These are phyloP conservation scores for Gleditsia sinensis DNA, from an alignment of 306 rosid genomes.

Conservation along the genomic window DNA sequence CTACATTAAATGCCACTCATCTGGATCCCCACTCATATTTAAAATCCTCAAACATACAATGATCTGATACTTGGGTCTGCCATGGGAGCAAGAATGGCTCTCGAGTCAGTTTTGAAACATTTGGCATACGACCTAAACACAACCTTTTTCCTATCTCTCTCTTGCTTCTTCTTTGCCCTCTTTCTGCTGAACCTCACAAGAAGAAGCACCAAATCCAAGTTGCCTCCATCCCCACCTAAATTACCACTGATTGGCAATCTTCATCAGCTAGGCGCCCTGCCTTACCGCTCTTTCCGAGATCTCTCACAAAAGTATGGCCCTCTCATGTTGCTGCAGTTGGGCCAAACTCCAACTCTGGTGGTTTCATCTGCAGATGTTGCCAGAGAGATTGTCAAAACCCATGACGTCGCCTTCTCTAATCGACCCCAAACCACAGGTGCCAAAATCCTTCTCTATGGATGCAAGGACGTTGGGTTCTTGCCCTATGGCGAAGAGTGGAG, in stretches of 20 bases:
- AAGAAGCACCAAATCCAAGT: conserved; percentile 1
- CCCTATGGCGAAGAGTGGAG: conserved; percentile 35
- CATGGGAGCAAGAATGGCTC: not conserved
- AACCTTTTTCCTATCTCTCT: not conserved
- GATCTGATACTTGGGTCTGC: too few species aligned
- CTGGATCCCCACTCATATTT: too few species aligned
- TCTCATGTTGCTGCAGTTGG: conserved; percentile 38
- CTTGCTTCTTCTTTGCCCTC: not conserved
- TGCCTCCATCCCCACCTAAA: conserved; percentile 49
- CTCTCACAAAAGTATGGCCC: conserved; percentile 46
- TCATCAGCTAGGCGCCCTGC: conserved; percentile 46
- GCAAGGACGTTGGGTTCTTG: conserved; percentile 17
- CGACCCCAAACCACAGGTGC: conserved; percentile 15
- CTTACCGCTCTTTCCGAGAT: conserved; percentile 39
- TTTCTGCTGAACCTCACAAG: not conserved
- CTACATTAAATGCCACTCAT: too few species aligned
- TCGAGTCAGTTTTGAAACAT: not conserved
- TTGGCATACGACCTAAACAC: not conserved
- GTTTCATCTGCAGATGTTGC: conserved; percentile 25
- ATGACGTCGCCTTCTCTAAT: not conserved
- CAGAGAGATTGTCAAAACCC: conserved; percentile 12
- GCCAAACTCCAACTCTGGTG: conserved; percentile 19
- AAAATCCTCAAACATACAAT: too few species aligned
- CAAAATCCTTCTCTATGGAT: not conserved
- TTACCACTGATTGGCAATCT: conserved; percentile 51